Evolutionary conservation across 1,284 basidiomycete genomes (phyloP), one percentile per base, ranked within the genome.

Genomic region (Cryptococcus amylolentus): DNA sequence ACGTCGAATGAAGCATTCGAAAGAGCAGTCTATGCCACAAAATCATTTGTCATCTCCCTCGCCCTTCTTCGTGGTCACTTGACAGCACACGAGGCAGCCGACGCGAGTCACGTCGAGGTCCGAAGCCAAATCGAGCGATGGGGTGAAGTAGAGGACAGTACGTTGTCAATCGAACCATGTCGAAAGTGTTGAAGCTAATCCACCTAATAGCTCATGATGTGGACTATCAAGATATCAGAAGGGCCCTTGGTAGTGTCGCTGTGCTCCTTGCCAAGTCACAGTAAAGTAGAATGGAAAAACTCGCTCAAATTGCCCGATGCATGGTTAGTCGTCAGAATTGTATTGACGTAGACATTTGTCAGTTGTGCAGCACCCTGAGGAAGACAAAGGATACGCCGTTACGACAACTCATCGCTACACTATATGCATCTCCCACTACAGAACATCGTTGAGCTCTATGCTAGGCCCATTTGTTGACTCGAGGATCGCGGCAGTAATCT

Each of bases 71-170:
- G 85, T 66, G 85, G 85, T 38, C 83, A 82, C 53, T 74, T 96
- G 43, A 85, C 83, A 3, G 89, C 87, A 0, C 89, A 98, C 64
- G 81, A 92, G 70, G 95, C 96, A 2, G 84, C 91, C 1, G 77
- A 86, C 52, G 91, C 69, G 0, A 84, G 91, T 5, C 88, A 91
- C 58, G 95, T 96, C 8, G 96, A 99, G 77, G 94, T 98, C 0
- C 83, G 87, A 57, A 92, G 89, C 70, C 96, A 98, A 78, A 97
- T 97, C 61, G 85, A 95, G 75, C 82, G 86, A 51, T 99, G 96
- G 96, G 96, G 96, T 26, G 92, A 96, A 77, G 96, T 99, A 0
- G 96, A 98, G 80, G 96, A 98, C 76, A 90, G 93, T 96, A 69
- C 81, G 92, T 83, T 9, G 23, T 27, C 2, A 16, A 10, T 48